phyloP scores from a whole-genome alignment of 345 rosid genomes.

The Salix caprea region DNA sequence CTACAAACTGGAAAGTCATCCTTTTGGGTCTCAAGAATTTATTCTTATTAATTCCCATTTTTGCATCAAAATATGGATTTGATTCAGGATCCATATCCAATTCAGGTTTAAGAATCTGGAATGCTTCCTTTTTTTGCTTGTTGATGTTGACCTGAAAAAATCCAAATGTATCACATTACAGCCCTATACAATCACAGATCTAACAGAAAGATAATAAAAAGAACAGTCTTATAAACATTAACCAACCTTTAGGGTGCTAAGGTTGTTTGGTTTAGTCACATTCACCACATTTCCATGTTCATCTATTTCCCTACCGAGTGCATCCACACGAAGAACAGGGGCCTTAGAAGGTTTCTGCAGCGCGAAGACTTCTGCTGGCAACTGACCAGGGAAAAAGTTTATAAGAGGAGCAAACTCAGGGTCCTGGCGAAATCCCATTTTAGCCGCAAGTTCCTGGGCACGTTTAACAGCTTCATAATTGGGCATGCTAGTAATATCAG shows the following conservation, averaged over 20 bases:
- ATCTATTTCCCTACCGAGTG: slow-evolving; percentile 93
- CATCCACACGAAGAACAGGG: slow-evolving; percentile 86
- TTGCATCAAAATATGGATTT: slow-evolving; percentile 72
- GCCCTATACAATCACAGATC: neutral
- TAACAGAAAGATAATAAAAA: neutral
- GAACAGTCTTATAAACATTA: neutral
- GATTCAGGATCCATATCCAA: slow-evolving; percentile 74
- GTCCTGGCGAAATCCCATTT: slow-evolving; percentile 81
- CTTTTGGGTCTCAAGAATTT: slow-evolving; percentile 90
- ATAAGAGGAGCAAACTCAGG: slow-evolving; percentile 66
- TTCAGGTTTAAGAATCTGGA: slow-evolving; percentile 94
- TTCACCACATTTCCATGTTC: slow-evolving; percentile 89
- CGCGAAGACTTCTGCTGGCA: slow-evolving; percentile 43
- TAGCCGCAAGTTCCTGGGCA: slow-evolving; percentile 85
- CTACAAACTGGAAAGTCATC: slow-evolving; percentile 88
- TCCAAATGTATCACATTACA: neutral
- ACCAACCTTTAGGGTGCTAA: slow-evolving; percentile 90
- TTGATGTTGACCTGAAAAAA: slow-evolving; percentile 84
- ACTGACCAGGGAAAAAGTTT: slow-evolving; percentile 71
- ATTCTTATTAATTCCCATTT: slow-evolving; percentile 77
- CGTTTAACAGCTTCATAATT: slow-evolving; percentile 82
- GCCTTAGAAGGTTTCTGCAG: slow-evolving; percentile 81
- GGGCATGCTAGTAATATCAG: slow-evolving; percentile 40
- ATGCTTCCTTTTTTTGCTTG: slow-evolving; percentile 93
- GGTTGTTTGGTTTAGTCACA: slow-evolving; percentile 78